These are phyloP conservation scores for Wallacemonas sp. DNA, from an alignment of 208 protist species.

Conservation along the genomic window DNA sequence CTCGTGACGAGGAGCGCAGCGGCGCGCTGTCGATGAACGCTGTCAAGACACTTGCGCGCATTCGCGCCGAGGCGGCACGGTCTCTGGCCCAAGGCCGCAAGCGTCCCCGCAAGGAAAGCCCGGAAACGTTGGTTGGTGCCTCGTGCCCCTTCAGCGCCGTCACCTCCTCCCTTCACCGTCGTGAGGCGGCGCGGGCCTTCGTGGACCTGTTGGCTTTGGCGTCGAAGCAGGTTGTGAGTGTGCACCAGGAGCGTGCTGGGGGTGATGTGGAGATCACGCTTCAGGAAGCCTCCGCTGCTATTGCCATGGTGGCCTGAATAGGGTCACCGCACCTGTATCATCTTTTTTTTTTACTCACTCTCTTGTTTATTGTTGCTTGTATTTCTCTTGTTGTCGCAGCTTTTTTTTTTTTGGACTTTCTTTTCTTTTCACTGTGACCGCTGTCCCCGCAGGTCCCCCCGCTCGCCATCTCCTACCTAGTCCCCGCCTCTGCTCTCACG, in stretches of 20 bases:
- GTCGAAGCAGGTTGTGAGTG: conserved; percentile 60
- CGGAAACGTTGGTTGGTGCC: conserved; percentile 20
- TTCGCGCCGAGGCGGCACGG: conserved; percentile 25
- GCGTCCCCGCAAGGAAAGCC: conserved; percentile 9
- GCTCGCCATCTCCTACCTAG: no score
- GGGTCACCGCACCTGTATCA: not conserved
- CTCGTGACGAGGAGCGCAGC: not conserved
- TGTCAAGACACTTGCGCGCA: conserved; percentile 51
- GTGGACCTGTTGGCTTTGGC: conserved; percentile 78
- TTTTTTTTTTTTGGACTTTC: conserved; percentile 22
- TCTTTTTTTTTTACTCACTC: no score
- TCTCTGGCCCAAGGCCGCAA: conserved; percentile 13
- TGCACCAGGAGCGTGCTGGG: conserved; percentile 21
- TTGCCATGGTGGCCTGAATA: conserved; percentile 17
- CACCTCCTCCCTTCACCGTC: conserved; percentile 43
- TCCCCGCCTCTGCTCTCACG: no score
- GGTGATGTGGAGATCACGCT: conserved; percentile 49
- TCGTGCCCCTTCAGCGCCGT: conserved; percentile 48
- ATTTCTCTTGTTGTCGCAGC: conserved; percentile 1
- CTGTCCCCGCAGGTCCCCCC: no score
- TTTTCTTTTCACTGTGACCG: conserved; percentile 20
- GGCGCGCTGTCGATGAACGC: conserved; percentile 36
- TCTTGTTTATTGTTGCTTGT: not conserved
- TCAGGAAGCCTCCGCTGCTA: conserved; percentile 17
- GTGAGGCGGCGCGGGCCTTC: conserved; percentile 75